Conservation (phyloP, 2,329 filamentous ascomycete genomes). For the Fusarium ramigenum region DNA sequence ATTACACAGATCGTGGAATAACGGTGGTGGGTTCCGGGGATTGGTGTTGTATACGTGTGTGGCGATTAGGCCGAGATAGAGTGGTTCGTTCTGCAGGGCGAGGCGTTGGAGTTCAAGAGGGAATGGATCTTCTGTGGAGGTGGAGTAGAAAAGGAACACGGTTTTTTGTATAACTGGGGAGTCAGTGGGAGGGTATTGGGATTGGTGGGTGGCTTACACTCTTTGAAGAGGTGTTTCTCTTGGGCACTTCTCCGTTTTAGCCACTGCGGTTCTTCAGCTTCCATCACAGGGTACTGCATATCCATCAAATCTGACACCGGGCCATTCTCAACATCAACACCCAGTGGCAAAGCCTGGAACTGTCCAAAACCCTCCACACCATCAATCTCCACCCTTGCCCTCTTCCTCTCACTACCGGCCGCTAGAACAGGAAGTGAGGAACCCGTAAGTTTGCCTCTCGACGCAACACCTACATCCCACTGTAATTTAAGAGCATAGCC, state of each 20-base stretch:
- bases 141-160: slow-evolving; percentile 22
- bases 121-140: slow-evolving; percentile 14
- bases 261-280: not conserved
- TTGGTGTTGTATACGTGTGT: slow-evolving; percentile 18
- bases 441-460: slow-evolving; percentile 16
- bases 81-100: slow-evolving; percentile 11
- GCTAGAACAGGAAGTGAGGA: slow-evolving; percentile 4
- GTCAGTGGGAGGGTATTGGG: no score
- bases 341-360: not conserved
- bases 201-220: no score
- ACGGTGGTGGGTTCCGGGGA: not conserved
- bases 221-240: slow-evolving; percentile 3
- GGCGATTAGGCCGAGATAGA: slow-evolving; percentile 17
- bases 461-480: slow-evolving; percentile 29
- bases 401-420: not conserved
- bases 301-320: no score
- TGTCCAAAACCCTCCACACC: not conserved
- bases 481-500: slow-evolving; percentile 24
- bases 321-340: not conserved
- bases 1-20: slow-evolving; percentile 20
- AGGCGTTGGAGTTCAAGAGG: not conserved
- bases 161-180: slow-evolving; percentile 23
- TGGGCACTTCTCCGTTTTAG: not conserved
- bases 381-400: not conserved
- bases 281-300: not conserved